A percentile compares a stretch with the other conserved stretches of the same genome.
phyloP scores from a whole-genome alignment of 306 rosid genomes.

The Citrullus amarus region DNA sequence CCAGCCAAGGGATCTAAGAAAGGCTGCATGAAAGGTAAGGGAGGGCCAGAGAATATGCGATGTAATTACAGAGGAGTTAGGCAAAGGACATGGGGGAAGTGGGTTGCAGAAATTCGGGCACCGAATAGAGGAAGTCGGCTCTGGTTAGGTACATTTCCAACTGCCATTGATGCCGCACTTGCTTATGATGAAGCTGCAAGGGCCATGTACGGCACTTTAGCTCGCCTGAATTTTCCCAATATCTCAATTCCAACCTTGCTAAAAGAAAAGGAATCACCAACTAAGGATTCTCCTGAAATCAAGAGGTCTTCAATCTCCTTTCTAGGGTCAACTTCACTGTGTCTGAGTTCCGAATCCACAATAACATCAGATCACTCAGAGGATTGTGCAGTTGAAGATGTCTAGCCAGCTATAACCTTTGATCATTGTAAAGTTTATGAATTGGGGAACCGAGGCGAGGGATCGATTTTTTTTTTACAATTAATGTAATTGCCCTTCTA shows the following conservation, averaged over 20 bases:
- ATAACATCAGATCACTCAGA: constrained; percentile 27
- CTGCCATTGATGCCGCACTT: constrained; percentile 76
- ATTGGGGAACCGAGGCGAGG: background rate
- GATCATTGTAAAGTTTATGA: constrained; percentile 15
- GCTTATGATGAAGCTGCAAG: constrained; percentile 84
- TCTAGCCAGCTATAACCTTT: constrained; percentile 24
- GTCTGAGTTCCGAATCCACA: constrained; percentile 17
- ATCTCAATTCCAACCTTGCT: constrained; percentile 35
- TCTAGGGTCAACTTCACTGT: constrained; percentile 2
- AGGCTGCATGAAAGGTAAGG: constrained; percentile 94
- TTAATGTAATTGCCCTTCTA: background rate
- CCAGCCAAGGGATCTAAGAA: constrained; percentile 87
- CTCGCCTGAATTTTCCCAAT: constrained; percentile 77
- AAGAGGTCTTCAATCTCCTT: constrained; percentile 13
- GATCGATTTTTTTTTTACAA: background rate
- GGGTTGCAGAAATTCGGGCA: constrained; percentile 81
- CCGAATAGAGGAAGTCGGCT: constrained; percentile 73
- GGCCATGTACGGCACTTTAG: constrained; percentile 59
- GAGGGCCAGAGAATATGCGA: constrained; percentile 82
- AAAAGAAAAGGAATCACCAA: constrained; percentile 15
- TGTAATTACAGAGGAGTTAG: constrained; percentile 87
- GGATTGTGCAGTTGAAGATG: constrained; percentile 19
- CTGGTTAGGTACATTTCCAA: constrained; percentile 68
- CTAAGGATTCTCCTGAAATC: constrained; percentile 7
- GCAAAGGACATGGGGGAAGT: constrained; percentile 93